Evolutionary conservation across 768 basidiomycete species (phyloP), one percentile per base, ranked within the genome.

Genomic region (Xerocomus potaroensis): DNA sequence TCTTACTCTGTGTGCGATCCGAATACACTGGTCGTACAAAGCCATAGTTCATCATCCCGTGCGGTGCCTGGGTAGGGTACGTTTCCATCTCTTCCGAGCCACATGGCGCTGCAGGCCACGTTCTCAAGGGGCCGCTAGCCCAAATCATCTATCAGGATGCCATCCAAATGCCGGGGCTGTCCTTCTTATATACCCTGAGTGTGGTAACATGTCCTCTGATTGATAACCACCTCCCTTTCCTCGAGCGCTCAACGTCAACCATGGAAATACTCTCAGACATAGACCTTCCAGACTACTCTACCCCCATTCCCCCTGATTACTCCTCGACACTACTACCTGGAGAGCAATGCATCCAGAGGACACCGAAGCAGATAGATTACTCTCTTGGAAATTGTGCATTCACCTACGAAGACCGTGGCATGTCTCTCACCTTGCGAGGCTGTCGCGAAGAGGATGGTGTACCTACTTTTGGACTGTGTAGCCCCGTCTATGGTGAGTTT

Each of bases 281-380:
- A 45, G 51, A 45, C 22, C 52, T 81, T 26, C 80, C 84, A 16
- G 60, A 59, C 6, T 86, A 86, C 58, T 72, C 79, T 0, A 71
- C 77, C 2, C 75, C 81, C 6, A 63, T 65, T 2, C 76, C 77
- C 22, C 84, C 84, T 1, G 59, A 66, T 8, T 87, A 87, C 57
- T 80, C 84, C 39, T 72, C 61, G 29, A 73, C 74, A 22, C 81
- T 78, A 27, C 60, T 70, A 4, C 67, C 63, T 3, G 78, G 74
- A 22, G 84, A 87, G 54, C 67, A 69, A 43, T 69, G 69, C 15
- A 73, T 87, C 8, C 74, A 79, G 33, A 71, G 70, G 35, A 76
- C 79, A 0, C 77, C 65, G 21, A 50, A 27, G 15, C 45, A 43
- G n/a, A 21, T 41, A 8, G 24, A 31, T 11, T 19, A 29, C 41